Percentiles rank a stretch among this genome's conserved stretches.
These are phyloP conservation scores for Pseudopediastrum boryanum DNA, from an alignment of 139 green algal species.

Conservation along the genomic window DNA sequence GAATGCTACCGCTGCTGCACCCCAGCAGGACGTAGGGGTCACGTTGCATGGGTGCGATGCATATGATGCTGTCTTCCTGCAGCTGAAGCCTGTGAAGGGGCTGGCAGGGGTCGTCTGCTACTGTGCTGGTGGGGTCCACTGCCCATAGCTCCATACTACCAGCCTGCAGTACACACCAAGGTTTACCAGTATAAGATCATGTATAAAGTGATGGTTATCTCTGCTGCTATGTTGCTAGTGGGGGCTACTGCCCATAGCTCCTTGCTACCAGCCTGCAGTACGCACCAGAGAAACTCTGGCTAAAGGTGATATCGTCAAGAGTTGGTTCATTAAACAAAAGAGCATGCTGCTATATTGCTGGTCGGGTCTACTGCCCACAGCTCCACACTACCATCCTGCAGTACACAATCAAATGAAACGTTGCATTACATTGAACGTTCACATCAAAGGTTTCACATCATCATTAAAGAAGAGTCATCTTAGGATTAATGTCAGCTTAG, in stretches of 20 bases:
- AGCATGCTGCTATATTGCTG: neutral
- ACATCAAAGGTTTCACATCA: too few relatives aligned
- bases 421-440: neutral
- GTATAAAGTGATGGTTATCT: neutral
- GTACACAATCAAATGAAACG: neutral
- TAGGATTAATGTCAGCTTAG: neutral
- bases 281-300: too few relatives aligned
- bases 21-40: constrained; percentile 60
- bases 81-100: neutral
- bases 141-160: constrained; percentile 35
- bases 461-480: too few relatives aligned
- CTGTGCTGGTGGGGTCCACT: neutral
- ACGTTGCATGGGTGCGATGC: constrained; percentile 35
- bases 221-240: neutral
- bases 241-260: too few relatives aligned
- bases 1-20: constrained; percentile 48
- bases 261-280: too few relatives aligned
- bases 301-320: too few relatives aligned
- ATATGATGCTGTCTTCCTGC: neutral
- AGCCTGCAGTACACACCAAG: constrained; percentile 5
- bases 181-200: neutral
- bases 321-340: too few relatives aligned
- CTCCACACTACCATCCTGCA: constrained; percentile 33
- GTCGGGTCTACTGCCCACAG: constrained; percentile 19
- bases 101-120: neutral